Evolutionary conservation across 2,329 filamentous ascomycete genomes (phyloP).

Genomic region (Cadophora gregata): DNA sequence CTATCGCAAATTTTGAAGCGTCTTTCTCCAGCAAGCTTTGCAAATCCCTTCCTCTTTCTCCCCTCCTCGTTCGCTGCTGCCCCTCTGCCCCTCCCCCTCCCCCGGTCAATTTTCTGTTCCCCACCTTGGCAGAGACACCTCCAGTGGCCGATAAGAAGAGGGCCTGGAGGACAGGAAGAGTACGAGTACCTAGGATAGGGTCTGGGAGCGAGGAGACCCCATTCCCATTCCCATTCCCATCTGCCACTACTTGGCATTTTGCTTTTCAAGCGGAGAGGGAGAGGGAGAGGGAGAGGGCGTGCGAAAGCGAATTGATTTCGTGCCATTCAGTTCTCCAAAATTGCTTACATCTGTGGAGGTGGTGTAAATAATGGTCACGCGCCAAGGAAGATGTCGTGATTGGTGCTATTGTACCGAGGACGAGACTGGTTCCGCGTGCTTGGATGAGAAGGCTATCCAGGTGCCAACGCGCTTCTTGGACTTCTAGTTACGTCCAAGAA

Average conservation of each 20-base stretch:
- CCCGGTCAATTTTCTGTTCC: neutral
- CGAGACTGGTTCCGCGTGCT: neutral
- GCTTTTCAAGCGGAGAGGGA: neutral
- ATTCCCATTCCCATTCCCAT: no score
- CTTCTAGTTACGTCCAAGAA: slow-evolving; percentile 3
- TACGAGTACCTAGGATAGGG: neutral
- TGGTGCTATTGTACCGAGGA: slow-evolving; percentile 10
- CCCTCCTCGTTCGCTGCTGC: neutral
- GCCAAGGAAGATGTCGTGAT: slow-evolving; percentile 9
- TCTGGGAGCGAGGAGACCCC: neutral
- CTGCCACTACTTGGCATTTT: slow-evolving; percentile 1
- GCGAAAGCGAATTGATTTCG: neutral
- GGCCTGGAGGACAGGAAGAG: neutral
- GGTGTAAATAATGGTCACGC: neutral
- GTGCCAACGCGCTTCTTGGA: neutral
- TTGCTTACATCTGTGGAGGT: neutral
- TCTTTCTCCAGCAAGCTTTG: neutral
- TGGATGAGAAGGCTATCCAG: neutral
- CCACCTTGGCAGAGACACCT: slow-evolving; percentile 1
- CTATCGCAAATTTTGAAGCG: slow-evolving; percentile 4
- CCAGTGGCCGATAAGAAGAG: neutral
- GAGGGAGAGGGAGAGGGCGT: no score
- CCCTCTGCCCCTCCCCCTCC: slow-evolving; percentile 3
- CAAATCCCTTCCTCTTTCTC: slow-evolving; percentile 17
- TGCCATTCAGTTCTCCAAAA: neutral